These are phyloP conservation scores for Ophiocordyceps camponoti-saundersi DNA, from an alignment of 2,329 filamentous ascomycete species.

Conservation along the genomic window DNA sequence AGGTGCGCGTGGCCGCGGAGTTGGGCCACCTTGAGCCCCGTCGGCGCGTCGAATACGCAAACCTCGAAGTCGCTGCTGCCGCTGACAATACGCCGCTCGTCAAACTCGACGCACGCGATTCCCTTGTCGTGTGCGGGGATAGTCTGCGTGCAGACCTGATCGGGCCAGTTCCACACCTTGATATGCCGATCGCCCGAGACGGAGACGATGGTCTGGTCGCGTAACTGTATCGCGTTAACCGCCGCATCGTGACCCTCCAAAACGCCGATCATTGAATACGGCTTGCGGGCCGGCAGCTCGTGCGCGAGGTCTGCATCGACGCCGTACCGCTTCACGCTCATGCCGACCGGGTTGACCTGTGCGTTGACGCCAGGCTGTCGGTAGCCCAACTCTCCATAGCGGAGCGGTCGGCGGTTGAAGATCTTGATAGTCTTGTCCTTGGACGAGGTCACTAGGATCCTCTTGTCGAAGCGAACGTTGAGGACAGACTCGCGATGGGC, in stretches of 20 bases:
- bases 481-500: constrained; percentile 85
- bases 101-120: constrained; percentile 94
- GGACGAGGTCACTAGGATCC: constrained; percentile 68
- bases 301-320: constrained; percentile 28
- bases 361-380: constrained; percentile 53
- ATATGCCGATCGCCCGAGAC: constrained; percentile 88
- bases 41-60: constrained; percentile 79
- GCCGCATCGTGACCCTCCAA: constrained; percentile 77
- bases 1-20: constrained; percentile 67
- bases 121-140: constrained; percentile 83
- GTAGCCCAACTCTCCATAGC: constrained; percentile 59
- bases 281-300: constrained; percentile 35
- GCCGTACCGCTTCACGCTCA: constrained; percentile 34
- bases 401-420: constrained; percentile 84
- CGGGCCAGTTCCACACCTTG: constrained; percentile 86
- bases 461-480: constrained; percentile 81
- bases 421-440: constrained; percentile 92
- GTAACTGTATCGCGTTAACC: constrained; percentile 89
- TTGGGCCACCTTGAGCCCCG: constrained; percentile 77
- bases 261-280: constrained; percentile 63
- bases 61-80: constrained; percentile 94
- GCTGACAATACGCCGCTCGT: constrained; percentile 82
- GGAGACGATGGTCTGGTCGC: constrained; percentile 74
- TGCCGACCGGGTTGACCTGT: constrained; percentile 33
- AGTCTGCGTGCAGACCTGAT: constrained; percentile 57